Base-by-base conservation (phyloP, 225 moss, liverwort and hornwort species). In the Physcomitrellopsis africana region DNA sequence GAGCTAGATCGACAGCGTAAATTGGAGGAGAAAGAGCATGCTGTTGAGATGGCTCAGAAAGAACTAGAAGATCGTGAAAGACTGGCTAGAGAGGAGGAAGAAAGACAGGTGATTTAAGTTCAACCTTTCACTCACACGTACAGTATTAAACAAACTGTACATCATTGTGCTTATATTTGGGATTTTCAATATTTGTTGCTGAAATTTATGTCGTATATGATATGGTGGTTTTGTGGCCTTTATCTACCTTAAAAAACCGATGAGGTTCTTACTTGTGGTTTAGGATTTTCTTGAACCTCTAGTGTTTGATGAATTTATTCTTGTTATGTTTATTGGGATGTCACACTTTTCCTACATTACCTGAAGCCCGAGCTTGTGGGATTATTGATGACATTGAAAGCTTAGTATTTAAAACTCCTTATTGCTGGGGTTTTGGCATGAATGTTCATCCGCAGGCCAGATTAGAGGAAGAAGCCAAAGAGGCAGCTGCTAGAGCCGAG, bases 11-110 rank as follows among this genome's bases (percentile, higher is more conserved):
- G 97, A 44, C 82, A 92, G 77, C 87, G 92, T 75, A 99, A 93
- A 82, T 77, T 93, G 69, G 95, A 99, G 74, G 97, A 99, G 79
- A 99, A 95, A 72, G 95, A 95, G 80, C 87, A 91, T 49, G 97
- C 97, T 13, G 83, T 92, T 41, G 94, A 93, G 78, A 91, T 86
- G 86, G 95, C 94, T 61, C 91, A 90, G 74, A 99, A 95, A 76
- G 95, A 99, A 67, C 63, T 89, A 27, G 97, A 99, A 83, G 97
- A 99, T 75, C 97, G 88, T 81, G 94, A 92, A 80, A 92, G 91
- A 65, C 85, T 92, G 27, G 97, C 84, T 27, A 82, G 87, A 77
- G 97, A 95, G 58, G 93, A 95, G 76, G 85, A 85, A 68, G 97
- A 99, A 80, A 93, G 90, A 81, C 87, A 75, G 86, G 93, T 93